phyloP scores from a whole-genome alignment of 495 filamentous ascomycete species.

The Tricharina praecox region DNA sequence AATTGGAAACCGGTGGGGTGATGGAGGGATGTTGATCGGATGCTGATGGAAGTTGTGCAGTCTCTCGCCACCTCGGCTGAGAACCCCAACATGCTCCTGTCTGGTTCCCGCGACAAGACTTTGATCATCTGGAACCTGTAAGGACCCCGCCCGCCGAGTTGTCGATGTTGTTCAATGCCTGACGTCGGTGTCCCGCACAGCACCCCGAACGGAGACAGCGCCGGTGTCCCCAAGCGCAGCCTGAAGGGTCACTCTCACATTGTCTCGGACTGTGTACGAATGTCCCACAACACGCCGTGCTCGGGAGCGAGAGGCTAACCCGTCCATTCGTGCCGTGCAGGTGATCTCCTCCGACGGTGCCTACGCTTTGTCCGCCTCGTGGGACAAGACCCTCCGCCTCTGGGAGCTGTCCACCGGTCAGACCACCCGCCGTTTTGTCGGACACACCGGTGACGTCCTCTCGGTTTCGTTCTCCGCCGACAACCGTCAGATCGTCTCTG shows the following conservation, averaged over 20 bases:
- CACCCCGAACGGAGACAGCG: slow-evolving; percentile 90
- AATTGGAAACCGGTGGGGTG: not conserved
- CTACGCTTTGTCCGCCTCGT: slow-evolving; percentile 95
- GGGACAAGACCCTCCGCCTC: slow-evolving; percentile 99
- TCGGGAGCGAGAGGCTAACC: slow-evolving; percentile 15
- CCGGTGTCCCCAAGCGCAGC: slow-evolving; percentile 96
- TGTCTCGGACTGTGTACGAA: slow-evolving; percentile 96
- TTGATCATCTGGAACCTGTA: slow-evolving; percentile 98
- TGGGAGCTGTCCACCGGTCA: slow-evolving; percentile 95
- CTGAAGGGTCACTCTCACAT: slow-evolving; percentile 99
- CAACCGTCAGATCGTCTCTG: slow-evolving; percentile 99
- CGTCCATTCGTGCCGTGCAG: slow-evolving; percentile 39
- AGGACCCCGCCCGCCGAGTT: too few species aligned
- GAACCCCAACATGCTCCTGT: slow-evolving; percentile 99
- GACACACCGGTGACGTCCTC: slow-evolving; percentile 98
- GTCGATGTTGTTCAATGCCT: too few species aligned
- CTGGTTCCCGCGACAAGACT: slow-evolving; percentile 89
- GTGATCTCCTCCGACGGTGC: slow-evolving; percentile 99
- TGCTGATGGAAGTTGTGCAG: slow-evolving; percentile 8
- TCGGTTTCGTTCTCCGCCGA: slow-evolving; percentile 99
- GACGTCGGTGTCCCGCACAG: slow-evolving; percentile 17
- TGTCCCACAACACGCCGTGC: slow-evolving; percentile 15
- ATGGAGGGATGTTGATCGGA: too few species aligned
- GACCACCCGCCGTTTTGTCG: slow-evolving; percentile 95
- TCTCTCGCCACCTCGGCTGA: slow-evolving; percentile 93